These are phyloP conservation scores for Alternaria novae-zelandiae DNA, from an alignment of 2,329 filamentous ascomycete genomes.

Conservation along the genomic window DNA sequence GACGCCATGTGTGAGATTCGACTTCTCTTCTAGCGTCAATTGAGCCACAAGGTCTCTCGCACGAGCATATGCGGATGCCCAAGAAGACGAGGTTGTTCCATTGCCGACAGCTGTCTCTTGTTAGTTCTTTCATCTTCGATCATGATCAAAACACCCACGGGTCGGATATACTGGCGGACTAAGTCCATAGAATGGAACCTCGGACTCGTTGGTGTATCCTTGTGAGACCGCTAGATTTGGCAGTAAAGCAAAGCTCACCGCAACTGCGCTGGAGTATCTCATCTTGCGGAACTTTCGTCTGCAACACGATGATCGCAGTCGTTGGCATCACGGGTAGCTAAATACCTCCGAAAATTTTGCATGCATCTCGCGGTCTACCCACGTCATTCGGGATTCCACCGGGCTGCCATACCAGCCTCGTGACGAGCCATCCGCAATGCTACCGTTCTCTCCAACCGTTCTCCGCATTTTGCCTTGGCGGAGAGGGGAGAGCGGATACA, in stretches of 20 bases:
- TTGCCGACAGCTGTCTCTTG: constrained; percentile 25
- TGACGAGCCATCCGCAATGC: constrained; percentile 15
- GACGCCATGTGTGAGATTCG: constrained; percentile 48
- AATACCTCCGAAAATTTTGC: not conserved
- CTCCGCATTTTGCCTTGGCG: constrained; percentile 23
- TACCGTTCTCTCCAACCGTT: constrained; percentile 14
- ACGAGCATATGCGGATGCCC: constrained; percentile 41
- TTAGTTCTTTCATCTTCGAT: constrained; percentile 1
- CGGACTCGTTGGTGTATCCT: constrained; percentile 35
- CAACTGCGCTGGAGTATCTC: constrained; percentile 5
- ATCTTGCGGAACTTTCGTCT: constrained; percentile 1
- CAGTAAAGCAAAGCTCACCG: constrained; percentile 14
- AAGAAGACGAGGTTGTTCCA: constrained; percentile 29
- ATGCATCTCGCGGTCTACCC: not conserved
- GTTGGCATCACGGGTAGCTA: not conserved
- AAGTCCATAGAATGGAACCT: constrained; percentile 36
- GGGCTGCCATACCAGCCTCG: constrained; percentile 3
- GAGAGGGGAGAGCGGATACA: constrained; percentile 15
- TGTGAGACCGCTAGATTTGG: constrained; percentile 15
- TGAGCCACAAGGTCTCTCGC: constrained; percentile 49
- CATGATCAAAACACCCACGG: constrained; percentile 21
- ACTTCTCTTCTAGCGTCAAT: constrained; percentile 53
- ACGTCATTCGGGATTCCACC: constrained; percentile 4
- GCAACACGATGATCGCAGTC: not conserved
- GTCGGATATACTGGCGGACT: constrained; percentile 41